Evolutionary conservation across 805 yeast species (phyloP), one percentile per base, ranked within the genome.

Genomic region (Myxozyma vanderwaltii): DNA sequence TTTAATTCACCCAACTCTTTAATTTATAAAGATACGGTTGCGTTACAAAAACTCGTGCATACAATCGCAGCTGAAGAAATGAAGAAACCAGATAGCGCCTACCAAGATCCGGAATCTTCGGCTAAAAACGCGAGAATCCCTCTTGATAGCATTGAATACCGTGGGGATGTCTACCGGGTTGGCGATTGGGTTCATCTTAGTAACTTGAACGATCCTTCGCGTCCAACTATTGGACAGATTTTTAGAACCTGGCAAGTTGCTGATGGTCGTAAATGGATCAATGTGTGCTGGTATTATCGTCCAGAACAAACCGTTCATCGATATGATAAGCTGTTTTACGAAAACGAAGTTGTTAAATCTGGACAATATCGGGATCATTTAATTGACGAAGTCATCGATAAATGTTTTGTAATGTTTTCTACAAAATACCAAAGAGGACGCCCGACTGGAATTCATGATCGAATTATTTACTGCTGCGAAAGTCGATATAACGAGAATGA

Each of bases 231-330:
- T 36, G 97, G 95, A 15, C 99, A 94, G 74, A 82, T 94, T 29
- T 94, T 92, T 76, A 82, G 96, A 69, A 82, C 94, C 62, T 94
- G 99, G 99, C 83, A 86, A 60, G 77, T 81, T 4, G 77, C 79
- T 19, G 95, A 91, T 64, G 95, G 91, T 56, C 85, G 86, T 68
- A 82, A 86, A 61, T 91, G 91, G 84, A 82, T 91, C 70, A 92
- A 94, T 71, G 96, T 89, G 40, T 94, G 98, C 77, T 94, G 98
- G 99, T 94, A 92, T 74, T 87, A 89, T 70, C 84, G 98, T 67
- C 97, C 99, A 0, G 98, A 94, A 72, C 97, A 95, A 79, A 94
- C 99, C 0, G 96, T 94, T 46, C 99, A 94, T 74, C 82, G 95
- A 67, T 86, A 81, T 45, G 98, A 94, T 74, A 80, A 96, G 69